Evolutionary conservation across 2,329 filamentous ascomycete genomes (phyloP), one percentile per base, ranked within the genome.

Genomic region (Davidsoniella neocaledoniae): DNA sequence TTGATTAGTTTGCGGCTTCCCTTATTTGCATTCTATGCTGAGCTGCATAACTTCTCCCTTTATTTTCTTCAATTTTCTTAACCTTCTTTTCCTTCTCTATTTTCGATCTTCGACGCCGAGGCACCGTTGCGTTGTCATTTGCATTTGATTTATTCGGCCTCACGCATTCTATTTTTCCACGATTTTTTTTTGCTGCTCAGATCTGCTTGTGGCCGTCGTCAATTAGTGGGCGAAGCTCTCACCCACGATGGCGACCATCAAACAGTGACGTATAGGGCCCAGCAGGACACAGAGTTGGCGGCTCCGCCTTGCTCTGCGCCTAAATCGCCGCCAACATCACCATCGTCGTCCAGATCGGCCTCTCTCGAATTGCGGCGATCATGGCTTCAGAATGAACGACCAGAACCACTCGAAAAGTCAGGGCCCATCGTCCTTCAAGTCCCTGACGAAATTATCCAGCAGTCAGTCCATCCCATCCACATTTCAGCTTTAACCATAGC

Each of bases 371-470:
- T 37, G 39, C 40, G 36, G 17, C 17, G 40, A 19, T 42, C 40
- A 23, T 42, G 40, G 17, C 40, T 39, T 21, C 44, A 25, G 33
- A 19, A 17, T 10, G 29, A n/a, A 6, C 42, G 29, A 21, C 19
- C 10, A 3, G 38, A 46, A 39, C n/a, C 4, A 14, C 9, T 5
- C 8, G 23, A 19, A 23, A 43, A 25, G 21, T 23, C 25, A 26
- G 29, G 19, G 17, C 40, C 29, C 26, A 68, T 71, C 33, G 76
- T 81, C 56, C 67, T 73, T 36, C 68, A 66, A 43, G 66, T 83
- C 9, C 79, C 79, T 5, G 75, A 80, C 61, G 79, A 83, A 61
- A 83, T 83, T 53, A 81, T 83, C 56, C 67, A 81, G 59, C 76
- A 81, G 79, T 83, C 64, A 50, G 48, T 50, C 8, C n/a, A 19